These are phyloP conservation scores for Naganishia friedmannii DNA, from an alignment of 768 basidiomycete species.

Conservation along the genomic window DNA sequence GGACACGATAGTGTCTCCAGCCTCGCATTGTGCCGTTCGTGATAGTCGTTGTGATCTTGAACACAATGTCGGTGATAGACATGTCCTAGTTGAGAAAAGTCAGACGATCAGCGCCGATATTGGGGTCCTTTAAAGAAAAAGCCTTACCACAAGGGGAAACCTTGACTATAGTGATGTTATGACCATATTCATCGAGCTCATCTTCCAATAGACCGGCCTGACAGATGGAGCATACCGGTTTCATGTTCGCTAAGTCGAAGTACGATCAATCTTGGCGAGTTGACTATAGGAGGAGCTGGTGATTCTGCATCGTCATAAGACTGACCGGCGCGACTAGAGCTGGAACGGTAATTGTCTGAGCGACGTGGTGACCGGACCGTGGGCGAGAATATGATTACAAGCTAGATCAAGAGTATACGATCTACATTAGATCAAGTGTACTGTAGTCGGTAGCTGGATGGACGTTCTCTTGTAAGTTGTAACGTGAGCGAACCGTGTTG, in stretches of 20 bases:
- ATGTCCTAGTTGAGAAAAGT: neutral
- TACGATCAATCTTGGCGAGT: neutral
- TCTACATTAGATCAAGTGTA: neutral
- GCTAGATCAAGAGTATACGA: neutral
- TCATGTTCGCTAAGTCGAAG: neutral
- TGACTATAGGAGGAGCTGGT: neutral
- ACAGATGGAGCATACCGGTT: conserved; percentile 20
- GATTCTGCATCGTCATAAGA: neutral
- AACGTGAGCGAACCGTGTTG: neutral
- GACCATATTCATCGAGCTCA: conserved; percentile 6
- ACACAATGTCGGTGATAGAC: conserved; percentile 9
- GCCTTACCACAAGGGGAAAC: conserved; percentile 13
- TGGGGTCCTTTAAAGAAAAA: neutral
- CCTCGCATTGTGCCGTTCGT: neutral
- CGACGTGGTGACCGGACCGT: too few relatives aligned
- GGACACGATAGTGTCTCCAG: neutral
- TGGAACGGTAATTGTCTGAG: neutral
- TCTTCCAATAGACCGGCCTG: neutral
- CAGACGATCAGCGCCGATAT: neutral
- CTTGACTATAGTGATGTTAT: neutral
- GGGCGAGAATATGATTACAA: neutral
- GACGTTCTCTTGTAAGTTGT: neutral
- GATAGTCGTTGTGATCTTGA: conserved; percentile 3
- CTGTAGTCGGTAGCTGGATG: neutral
- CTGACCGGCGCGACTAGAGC: neutral